Evolutionary conservation across 2,329 filamentous ascomycete species (phyloP).

Genomic region (Apiospora aurea): DNA sequence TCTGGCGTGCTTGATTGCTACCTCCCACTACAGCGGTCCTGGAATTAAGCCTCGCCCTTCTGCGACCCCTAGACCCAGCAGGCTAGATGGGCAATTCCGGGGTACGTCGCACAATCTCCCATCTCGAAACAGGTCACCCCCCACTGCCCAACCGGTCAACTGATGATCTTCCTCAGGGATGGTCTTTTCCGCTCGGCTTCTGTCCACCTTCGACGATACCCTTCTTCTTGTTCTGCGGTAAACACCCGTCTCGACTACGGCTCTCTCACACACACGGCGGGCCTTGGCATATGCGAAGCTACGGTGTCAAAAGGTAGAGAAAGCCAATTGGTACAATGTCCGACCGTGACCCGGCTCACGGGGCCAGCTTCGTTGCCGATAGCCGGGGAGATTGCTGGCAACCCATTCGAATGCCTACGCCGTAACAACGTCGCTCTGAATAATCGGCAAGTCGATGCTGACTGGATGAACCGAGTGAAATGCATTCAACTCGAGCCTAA

Average conservation of each 20-base stretch:
- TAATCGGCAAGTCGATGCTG: background rate
- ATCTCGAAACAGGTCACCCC: slow-evolving; percentile 6
- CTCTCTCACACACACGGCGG: background rate
- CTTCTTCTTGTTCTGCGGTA: background rate
- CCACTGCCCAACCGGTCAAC: background rate
- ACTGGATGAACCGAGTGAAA: background rate
- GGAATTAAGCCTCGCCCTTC: slow-evolving; percentile 4
- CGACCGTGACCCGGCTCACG: background rate
- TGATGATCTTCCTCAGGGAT: slow-evolving; percentile 9
- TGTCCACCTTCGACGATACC: background rate
- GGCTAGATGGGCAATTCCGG: background rate
- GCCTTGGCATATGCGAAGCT: slow-evolving; percentile 3
- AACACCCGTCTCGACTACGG: slow-evolving; percentile 12
- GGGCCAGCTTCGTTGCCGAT: background rate
- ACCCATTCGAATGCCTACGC: background rate
- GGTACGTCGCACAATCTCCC: slow-evolving; percentile 8
- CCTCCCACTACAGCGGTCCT: background rate
- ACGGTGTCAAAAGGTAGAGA: background rate
- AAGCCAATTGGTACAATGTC: background rate
- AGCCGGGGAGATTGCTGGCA: background rate
- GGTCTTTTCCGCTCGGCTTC: background rate
- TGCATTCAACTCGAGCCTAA: background rate
- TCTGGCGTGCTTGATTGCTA: background rate
- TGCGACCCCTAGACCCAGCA: slow-evolving; percentile 4
- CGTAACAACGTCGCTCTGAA: background rate